Base-by-base conservation (phyloP, 2,329 filamentous ascomycete genomes). In the Graphiopsis chlorocephala region DNA sequence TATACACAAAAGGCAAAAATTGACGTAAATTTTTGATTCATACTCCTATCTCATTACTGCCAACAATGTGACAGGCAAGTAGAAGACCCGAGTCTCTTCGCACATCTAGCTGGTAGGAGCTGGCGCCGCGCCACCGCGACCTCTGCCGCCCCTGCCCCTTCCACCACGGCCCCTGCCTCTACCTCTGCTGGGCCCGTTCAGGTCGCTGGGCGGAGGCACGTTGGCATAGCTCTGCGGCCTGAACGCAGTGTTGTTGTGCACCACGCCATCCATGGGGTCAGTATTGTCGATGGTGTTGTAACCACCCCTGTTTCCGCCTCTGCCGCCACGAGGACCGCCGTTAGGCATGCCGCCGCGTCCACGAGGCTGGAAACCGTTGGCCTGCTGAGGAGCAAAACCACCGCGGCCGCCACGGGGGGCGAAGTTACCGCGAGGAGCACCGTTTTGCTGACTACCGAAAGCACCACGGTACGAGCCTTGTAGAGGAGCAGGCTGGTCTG, bases 401-500 rank as follows among this genome's bases (percentile, higher is more conserved):
- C 79, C 77, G 28, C 80, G 79, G 35, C 79, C 75, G 38, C 76
- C 76, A 26, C 72, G 67, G 3, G 70, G 64, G 1, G 67, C 65
- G 33, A 70, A 72, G 12, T 73, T 71, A 35, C 75, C 74, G 48
- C 73, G 72, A 12, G 47, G 48, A 12, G 60, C 60, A 20, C 60
- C 60, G 64, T 77, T 78, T 5, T 61, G 25, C 53, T 77, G 72
- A 52, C 85, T 84, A 38, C 79, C 72, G 20, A 86, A 78, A 48
- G 85, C 86, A 64, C 85, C 84, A 48, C 84, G 80, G 78, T 84
- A 89, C 20, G 84, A 85, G 20, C 85, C 84, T 64, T 78, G 79
- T 31, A 89, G 78, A n/a, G 86, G 83, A 17, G 83, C 79, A 64
- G 87, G 87, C n/a, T 81, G 72, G 10, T 75, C 70, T 25, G 86